Base-by-base conservation (phyloP, 768 basidiomycete species). In the Daedaleopsis nitida region DNA sequence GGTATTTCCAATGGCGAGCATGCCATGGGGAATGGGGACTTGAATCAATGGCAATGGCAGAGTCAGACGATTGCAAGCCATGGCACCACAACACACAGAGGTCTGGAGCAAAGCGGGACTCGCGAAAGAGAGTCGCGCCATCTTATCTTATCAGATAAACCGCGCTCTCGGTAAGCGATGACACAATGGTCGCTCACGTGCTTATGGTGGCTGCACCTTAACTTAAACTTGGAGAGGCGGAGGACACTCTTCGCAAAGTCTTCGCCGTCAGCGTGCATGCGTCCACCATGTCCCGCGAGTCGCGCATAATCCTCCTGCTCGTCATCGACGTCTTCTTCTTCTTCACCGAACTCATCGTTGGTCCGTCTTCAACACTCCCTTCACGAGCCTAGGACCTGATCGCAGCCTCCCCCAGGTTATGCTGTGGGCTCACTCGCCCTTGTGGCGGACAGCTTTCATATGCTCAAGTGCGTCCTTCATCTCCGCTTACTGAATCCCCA, bases 401-500 rank as follows among this genome's bases (percentile, higher is more conserved):
- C 21, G 47, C 45, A 49, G 21, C 16, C 7, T 49, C 23, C 23
- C 11, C 19, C 68, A 90, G 94, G 96, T 44, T 96, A 96, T 87
- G 86, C 90, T n/a, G 94, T 97, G 57, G 94, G 94, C 34, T 96
- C 94, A 0, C 85, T 98, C 1, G 96, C 96, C 1, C 88, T 98
- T 56, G 88, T 99, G 50, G 96, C 96, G 9, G 96, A 98, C 77
- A 91, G 91, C 66, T 98, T 98, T 75, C 96, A 98, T 77, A 98
- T 97, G 96, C 87, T 98, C 77, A 98, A 98, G 95, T 96, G 65
- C 62, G 88, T 76, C 47, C 21, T 16, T 52, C 14, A 54, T 21
- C 0, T 17, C 27, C 35, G 56, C 55, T 21, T 49, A 24, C 21
- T 47, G 27, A 3, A 32, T 12, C n/a, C 45, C 5, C 8, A 43